Percentiles rank a stretch among this genome's conserved stretches.
Conservation (phyloP, 164 flowering plant genomes). For the Vitis vinifera region DNA sequence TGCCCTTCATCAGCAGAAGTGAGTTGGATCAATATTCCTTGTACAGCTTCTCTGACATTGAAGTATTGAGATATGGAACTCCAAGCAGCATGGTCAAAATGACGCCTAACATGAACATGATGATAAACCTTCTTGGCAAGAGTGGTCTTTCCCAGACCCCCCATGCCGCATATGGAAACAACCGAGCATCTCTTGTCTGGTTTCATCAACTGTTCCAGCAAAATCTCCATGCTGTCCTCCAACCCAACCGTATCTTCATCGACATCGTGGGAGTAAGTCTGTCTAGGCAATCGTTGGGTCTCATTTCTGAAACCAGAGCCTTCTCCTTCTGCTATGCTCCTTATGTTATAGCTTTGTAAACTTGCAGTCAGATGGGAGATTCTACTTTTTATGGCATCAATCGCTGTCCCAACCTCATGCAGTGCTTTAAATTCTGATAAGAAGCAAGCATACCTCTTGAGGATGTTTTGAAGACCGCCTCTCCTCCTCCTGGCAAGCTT, state of each 20-base stretch:
- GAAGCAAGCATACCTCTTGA: constrained; percentile 6
- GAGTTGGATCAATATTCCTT: constrained; percentile 2
- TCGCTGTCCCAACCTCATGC: constrained; percentile 11
- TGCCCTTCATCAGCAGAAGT: constrained; percentile 8
- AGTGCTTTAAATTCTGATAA: background rate
- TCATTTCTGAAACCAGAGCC: background rate
- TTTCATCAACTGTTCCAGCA: background rate
- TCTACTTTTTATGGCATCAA: constrained; percentile 1
- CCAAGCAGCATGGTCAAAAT: constrained; percentile 22
- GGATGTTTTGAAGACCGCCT: background rate
- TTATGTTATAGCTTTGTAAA: constrained; percentile 12
- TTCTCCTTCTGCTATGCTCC: background rate
- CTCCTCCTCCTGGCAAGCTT: background rate
- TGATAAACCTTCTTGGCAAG: constrained; percentile 19
- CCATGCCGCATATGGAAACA: constrained; percentile 23
- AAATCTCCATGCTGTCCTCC: background rate
- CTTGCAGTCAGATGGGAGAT: constrained; percentile 5
- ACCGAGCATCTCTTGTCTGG: background rate
- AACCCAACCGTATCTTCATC: constrained; percentile 16
- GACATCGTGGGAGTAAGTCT: constrained; percentile 3
- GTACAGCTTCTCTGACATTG: background rate
- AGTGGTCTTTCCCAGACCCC: constrained; percentile 30
- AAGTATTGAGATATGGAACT: constrained; percentile 18
- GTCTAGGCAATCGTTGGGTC: background rate
- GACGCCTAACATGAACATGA: background rate